These are phyloP conservation scores for Hortiboletus rubellus DNA, from an alignment of 1,284 basidiomycete species.

Conservation along the genomic window DNA sequence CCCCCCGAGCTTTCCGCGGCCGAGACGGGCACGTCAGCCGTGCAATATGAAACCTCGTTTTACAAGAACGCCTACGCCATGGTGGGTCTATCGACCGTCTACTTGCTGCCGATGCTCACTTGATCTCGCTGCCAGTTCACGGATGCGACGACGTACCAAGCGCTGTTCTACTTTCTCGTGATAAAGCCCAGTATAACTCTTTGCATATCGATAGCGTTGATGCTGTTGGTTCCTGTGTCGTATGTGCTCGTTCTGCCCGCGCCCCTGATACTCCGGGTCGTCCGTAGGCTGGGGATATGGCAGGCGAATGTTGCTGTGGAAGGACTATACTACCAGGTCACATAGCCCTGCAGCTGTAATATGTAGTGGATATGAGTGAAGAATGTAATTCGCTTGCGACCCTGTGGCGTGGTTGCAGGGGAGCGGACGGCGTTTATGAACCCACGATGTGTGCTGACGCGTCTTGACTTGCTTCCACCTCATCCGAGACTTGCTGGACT, in stretches of 20 bases:
- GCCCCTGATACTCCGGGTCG: conserved; percentile 62
- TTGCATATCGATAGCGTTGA: conserved; percentile 55
- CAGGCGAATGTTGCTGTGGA: conserved; percentile 79
- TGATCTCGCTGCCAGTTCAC: conserved; percentile 55
- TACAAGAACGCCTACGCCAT: conserved; percentile 78
- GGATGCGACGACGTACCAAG: conserved; percentile 75
- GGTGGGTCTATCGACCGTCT: conserved; percentile 44
- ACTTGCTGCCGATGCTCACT: conserved; percentile 10
- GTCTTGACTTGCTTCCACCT: conserved; percentile 34
- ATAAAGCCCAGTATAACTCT: conserved; percentile 79
- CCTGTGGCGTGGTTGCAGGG: conserved; percentile 30
- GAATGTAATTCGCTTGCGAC: conserved; percentile 18
- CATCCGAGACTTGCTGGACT: not conserved
- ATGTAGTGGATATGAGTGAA: not conserved
- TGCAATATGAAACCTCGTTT: conserved; percentile 60
- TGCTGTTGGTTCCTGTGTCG: conserved; percentile 58
- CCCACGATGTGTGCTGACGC: conserved; percentile 35
- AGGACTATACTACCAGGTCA: conserved; percentile 59
- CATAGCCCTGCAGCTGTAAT: conserved; percentile 4
- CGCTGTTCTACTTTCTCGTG: conserved; percentile 81
- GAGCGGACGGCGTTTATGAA: conserved; percentile 23
- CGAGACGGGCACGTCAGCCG: conserved; percentile 44
- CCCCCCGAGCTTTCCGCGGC: conserved; percentile 48
- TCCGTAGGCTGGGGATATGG: conserved; percentile 69
- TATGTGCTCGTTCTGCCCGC: conserved; percentile 62